Conservation (phyloP, 768 basidiomycete genomes). For the Agaricus subrufescens region DNA sequence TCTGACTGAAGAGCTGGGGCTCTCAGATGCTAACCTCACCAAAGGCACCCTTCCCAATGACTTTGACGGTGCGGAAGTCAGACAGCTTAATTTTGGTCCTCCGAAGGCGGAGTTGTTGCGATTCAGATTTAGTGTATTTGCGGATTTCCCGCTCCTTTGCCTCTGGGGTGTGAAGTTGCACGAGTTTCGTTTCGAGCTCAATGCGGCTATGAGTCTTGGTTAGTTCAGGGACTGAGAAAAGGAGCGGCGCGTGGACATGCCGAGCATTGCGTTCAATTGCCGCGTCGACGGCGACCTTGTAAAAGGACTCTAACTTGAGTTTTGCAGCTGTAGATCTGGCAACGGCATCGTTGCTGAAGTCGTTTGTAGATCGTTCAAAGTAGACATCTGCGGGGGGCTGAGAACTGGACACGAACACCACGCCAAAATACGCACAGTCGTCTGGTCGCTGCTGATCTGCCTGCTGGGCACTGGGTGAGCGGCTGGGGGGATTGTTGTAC, state of each 20-base stretch:
- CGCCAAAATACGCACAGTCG: conserved; percentile 30
- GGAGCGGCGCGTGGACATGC: conserved; percentile 32
- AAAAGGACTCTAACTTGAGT: conserved; percentile 95
- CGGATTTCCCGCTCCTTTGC: conserved; percentile 86
- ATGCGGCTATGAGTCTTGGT: conserved; percentile 54
- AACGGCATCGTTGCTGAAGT: conserved; percentile 82
- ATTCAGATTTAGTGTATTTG: conserved; percentile 83
- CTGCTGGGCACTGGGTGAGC: conserved; percentile 18
- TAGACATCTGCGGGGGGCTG: conserved; percentile 69
- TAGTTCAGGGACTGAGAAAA: background rate
- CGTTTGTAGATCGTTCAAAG: conserved; percentile 82
- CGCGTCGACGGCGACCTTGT: conserved; percentile 96
- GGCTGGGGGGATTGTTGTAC: conserved; percentile 27
- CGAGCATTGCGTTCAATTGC: conserved; percentile 94
- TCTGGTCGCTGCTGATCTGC: conserved; percentile 37
- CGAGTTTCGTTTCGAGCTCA: conserved; percentile 81
- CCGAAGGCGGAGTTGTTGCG: conserved; percentile 84
- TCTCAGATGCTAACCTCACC: conserved; percentile 66
- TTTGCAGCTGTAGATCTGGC: conserved; percentile 92
- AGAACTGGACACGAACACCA: too few relatives aligned
- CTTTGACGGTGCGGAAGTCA: conserved; percentile 95
- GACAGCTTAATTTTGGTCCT: conserved; percentile 90
- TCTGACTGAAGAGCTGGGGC: conserved; percentile 8
- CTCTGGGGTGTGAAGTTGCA: conserved; percentile 70
- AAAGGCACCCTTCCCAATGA: conserved; percentile 98